Evolutionary conservation across 768 basidiomycete genomes (phyloP).

Genomic region (Panellus pusillus): DNA sequence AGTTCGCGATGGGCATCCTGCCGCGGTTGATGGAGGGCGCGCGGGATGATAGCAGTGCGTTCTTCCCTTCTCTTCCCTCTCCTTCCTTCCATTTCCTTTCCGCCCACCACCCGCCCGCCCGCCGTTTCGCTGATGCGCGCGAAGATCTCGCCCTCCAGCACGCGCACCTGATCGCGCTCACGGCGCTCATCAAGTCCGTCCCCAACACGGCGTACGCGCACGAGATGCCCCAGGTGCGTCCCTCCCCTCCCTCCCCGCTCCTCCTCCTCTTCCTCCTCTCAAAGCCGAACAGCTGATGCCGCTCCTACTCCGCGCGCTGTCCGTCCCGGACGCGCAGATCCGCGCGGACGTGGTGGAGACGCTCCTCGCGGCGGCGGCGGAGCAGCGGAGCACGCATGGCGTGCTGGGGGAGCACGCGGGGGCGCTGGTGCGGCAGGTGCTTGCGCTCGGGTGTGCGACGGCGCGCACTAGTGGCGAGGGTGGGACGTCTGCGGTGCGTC

Average conservation of each 20-base stretch:
- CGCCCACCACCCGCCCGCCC: too few relatives aligned
- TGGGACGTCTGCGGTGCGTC: constrained; percentile 40
- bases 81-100: background rate
- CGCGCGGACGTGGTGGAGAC: constrained; percentile 81
- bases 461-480: background rate
- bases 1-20: constrained; percentile 68
- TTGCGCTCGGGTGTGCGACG: constrained; percentile 58
- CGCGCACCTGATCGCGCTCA: constrained; percentile 80
- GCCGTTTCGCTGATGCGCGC: background rate
- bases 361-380: constrained; percentile 63
- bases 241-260: background rate
- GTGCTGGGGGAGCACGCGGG: constrained; percentile 68
- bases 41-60: constrained; percentile 53
- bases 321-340: constrained; percentile 70
- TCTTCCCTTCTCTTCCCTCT: background rate
- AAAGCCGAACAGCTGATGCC: constrained; percentile 74
- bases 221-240: constrained; percentile 50
- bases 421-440: constrained; percentile 68
- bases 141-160: constrained; percentile 55
- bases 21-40: constrained; percentile 75
- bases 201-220: constrained; percentile 74
- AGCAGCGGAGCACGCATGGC: constrained; percentile 34
- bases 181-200: constrained; percentile 75
- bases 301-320: constrained; percentile 80
- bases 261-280: too few relatives aligned